These are phyloP conservation scores for Aureobasidium mangrovei DNA, from an alignment of 2,329 filamentous ascomycete genomes.

Conservation along the genomic window DNA sequence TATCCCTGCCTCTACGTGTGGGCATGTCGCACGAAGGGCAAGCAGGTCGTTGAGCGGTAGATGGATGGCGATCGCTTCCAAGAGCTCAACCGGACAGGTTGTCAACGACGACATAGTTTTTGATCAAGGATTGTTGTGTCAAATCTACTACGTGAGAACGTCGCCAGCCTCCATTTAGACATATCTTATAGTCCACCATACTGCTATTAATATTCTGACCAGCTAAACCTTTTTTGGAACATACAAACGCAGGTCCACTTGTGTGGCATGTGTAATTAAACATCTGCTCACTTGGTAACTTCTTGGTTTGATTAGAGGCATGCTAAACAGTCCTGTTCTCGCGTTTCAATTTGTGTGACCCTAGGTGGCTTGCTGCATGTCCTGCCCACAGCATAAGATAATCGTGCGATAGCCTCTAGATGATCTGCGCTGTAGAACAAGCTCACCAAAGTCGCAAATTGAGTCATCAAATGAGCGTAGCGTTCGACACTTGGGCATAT, in stretches of 20 bases:
- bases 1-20: neutral
- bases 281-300: neutral
- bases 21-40: neutral
- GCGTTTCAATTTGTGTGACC: neutral
- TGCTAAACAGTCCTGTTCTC: neutral
- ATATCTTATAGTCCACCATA: neutral
- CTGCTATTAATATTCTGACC: neutral
- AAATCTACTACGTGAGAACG: neutral
- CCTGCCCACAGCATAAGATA: neutral
- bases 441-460: too few species aligned
- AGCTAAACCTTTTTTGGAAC: neutral
- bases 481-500: too few species aligned
- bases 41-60: neutral
- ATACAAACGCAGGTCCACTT: neutral
- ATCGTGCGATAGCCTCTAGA: too few species aligned
- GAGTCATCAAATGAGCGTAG: too few species aligned
- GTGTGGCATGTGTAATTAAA: neutral
- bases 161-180: neutral
- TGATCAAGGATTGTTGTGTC: neutral
- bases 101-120: neutral
- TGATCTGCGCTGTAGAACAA: too few species aligned
- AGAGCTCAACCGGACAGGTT: neutral
- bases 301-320: neutral
- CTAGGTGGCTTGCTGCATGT: neutral
- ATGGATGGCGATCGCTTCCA: neutral